Conservation (phyloP, 495 filamentous ascomycete species). For the Mycothermus thermophilus region DNA sequence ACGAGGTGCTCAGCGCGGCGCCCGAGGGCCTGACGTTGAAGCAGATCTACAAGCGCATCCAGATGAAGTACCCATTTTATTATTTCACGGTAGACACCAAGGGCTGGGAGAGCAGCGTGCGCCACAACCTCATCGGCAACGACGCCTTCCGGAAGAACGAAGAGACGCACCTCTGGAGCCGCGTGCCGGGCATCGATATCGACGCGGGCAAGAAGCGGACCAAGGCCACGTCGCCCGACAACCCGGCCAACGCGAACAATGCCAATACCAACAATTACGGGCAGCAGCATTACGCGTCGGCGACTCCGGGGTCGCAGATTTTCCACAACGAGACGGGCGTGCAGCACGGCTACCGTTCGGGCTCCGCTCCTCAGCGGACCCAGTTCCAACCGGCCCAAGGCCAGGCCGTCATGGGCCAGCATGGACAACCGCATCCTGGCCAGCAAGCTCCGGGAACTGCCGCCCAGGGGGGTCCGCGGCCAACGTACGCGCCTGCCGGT, state of each 20-base stretch:
- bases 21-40: constrained; percentile 67
- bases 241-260: constrained; percentile 14
- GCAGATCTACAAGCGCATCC: constrained; percentile 84
- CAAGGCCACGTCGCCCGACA: constrained; percentile 31
- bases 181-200: constrained; percentile 36
- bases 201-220: constrained; percentile 39
- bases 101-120: constrained; percentile 94
- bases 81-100: constrained; percentile 66
- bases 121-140: constrained; percentile 87
- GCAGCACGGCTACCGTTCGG: constrained; percentile 15
- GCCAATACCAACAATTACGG: constrained; percentile 16
- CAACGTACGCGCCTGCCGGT: constrained; percentile 17
- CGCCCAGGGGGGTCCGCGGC: constrained; percentile 13
- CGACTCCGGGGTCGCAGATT: constrained; percentile 16
- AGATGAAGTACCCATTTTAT: constrained; percentile 80
- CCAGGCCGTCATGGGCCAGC: constrained; percentile 19
- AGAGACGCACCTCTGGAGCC: constrained; percentile 34
- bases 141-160: constrained; percentile 78
- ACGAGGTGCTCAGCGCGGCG: constrained; percentile 71
- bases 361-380: constrained; percentile 15
- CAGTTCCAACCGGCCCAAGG: constrained; percentile 7
- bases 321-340: constrained; percentile 13
- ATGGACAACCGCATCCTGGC: constrained; percentile 10
- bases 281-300: constrained; percentile 13
- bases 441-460: constrained; percentile 11